Evolutionary conservation across 805 yeast genomes (phyloP), one percentile per base, ranked within the genome.

Genomic region (Candida qinlingensis): DNA sequence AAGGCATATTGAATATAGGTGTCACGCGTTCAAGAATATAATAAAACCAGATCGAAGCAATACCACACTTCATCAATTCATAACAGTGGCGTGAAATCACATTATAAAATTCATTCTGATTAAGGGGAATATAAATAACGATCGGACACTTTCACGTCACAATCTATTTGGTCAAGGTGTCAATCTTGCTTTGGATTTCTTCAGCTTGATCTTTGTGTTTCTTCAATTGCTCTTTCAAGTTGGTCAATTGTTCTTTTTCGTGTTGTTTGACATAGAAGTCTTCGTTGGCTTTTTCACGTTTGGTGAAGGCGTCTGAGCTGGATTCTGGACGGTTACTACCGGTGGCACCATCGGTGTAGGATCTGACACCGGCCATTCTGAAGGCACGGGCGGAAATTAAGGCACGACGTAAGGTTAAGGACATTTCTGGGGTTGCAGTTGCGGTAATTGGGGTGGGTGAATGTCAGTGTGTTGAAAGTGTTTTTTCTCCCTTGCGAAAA

Each of bases 261-360:
- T 86, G 96, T 73, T 88, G 83, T 71, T 81, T 87, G 70, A 90
- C 75, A 74, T 82, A 91, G 61, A 74, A 76, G 66, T 85, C 89
- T 75, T 92, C 99, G 65, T 83, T 83, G 54, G 96, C 96, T 72
- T 80, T 85, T 77, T 94, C 99, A 68, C 96, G 90, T 68, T 90
- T 88, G 60, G 79, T 73, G 72, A 85, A 85, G 52, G 83, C 72
- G 61, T 84, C 87, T 41, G 74, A 71, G 44, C 75, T 66, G 46
- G 76, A 77, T 44, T 70, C 75, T 44, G 76, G 67, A 61, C 86
- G 77, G 52, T 78, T 73, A 39, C 81, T 69, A 54, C 86, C 86
- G 44, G 83, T 74, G 56, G 83, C 74, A 47, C 86, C 86, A 58
- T 77, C 88, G 49, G 80, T 54, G 60, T 68, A 65, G 45, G 57